Percentiles rank a stretch among this genome's conserved stretches.
phyloP scores from a whole-genome alignment of 352 stramenopile species.

The Phytophthora palmivora region DNA sequence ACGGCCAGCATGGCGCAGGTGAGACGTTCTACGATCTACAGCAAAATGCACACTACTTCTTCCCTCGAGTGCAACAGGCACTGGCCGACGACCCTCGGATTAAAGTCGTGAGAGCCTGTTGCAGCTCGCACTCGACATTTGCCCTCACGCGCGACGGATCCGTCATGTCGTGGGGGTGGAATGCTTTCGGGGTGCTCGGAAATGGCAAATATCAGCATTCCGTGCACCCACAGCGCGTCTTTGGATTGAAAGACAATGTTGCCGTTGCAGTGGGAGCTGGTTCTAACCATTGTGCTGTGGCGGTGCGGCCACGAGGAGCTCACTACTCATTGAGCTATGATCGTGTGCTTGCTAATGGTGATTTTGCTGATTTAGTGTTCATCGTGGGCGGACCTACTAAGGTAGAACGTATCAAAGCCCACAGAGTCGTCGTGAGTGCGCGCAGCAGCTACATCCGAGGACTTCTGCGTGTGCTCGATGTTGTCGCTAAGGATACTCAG shows the following conservation, averaged over 20 bases:
- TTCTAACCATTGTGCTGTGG: conserved; percentile 73
- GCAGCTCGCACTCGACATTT: conserved; percentile 83
- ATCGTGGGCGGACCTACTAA: conserved; percentile 33
- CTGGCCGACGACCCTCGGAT: conserved; percentile 45
- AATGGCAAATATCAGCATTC: conserved; percentile 81
- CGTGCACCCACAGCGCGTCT: conserved; percentile 68
- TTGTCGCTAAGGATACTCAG: background rate
- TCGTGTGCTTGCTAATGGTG: conserved; percentile 47
- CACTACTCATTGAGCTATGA: conserved; percentile 77
- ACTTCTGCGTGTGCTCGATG: conserved; percentile 53
- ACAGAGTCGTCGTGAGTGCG: conserved; percentile 66
- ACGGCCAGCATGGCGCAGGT: conserved; percentile 78
- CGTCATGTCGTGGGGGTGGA: conserved; percentile 91
- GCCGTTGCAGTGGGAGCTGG: conserved; percentile 62
- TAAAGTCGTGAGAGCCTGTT: conserved; percentile 47
- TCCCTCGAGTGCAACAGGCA: conserved; percentile 62
- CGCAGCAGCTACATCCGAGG: conserved; percentile 67
- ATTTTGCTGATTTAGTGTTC: conserved; percentile 72
- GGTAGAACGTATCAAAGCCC: conserved; percentile 41
- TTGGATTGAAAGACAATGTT: conserved; percentile 66
- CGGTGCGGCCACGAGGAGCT: conserved; percentile 57
- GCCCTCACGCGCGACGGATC: conserved; percentile 55
- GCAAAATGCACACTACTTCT: conserved; percentile 79
- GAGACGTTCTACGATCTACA: conserved; percentile 77
- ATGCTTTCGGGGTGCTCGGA: conserved; percentile 78